Evolutionary conservation across 192 early-diverging fungal species (phyloP), one percentile per base, ranked within the genome.

Genomic region (Mortierella alpina): DNA sequence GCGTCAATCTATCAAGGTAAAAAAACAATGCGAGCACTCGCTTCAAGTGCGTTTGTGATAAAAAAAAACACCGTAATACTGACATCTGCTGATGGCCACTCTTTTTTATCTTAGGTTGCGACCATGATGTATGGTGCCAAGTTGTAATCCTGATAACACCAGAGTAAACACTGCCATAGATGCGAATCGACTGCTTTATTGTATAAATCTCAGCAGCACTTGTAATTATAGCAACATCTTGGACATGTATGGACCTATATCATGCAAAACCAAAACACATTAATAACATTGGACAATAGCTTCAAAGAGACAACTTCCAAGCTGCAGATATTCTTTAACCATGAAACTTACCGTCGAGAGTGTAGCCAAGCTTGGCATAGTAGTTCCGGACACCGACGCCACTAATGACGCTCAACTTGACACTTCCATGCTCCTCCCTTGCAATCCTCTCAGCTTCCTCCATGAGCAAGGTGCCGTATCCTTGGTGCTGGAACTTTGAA

Each of bases 381-480:
- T 99, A 99, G 73, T 99, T 93, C 51, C 98, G 87, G 12, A 98
- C 98, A 17, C 98, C 98, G 7, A 99, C 95, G 39, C 98, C 97
- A 68, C 96, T 93, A 80, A 99, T 99, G 42, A 99, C 97, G 12
- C 94, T 92, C 51, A 99, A 73, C 80, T 99, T 99, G 50, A 92
- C 89, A 77, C 93, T 95, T 39, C 94, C 95, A 75, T 99, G 98
- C 83, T 99, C 98, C 60, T 99, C 96, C 52, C 94, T 86, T 13
- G 98, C 96, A 85, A 99, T 99, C 23, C 98, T 82, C 87, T 98
- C 98, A 1, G 98, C 98, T 84, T 99, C 98, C 70, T 99, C 98
- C 98, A 99, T 99, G 63, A 99, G 76, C 83, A 99, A 81, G 3
- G 97, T 98, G 45, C 98, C 98, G 77, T 96, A 99, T 0, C 98